Evolutionary conservation across 768 basidiomycete genomes (phyloP), one percentile per base, ranked within the genome.

Genomic region (Lactarius vividus): DNA sequence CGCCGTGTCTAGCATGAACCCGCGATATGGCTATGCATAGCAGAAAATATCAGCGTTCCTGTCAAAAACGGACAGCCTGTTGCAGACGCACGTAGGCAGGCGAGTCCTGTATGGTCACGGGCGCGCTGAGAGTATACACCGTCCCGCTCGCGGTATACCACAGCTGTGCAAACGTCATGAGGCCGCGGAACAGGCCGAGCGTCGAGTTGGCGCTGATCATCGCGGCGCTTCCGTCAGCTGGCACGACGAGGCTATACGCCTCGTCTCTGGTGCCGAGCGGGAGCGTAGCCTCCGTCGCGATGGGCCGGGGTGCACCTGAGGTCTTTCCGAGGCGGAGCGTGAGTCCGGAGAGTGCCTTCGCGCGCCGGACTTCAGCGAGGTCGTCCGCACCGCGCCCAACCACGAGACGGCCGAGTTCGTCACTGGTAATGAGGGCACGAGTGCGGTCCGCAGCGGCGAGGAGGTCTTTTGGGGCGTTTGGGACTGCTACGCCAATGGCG

Each of bases 321-420:
- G 46, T 7, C 5, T 13, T 13, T 13, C 8, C 1, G 18, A 13
- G 23, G 23, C 77, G 75, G 57, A 89, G 67, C 20, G 74, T 77
- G 44, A 89, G 76, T 28, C 74, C 73, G 4, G 75, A 70, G 18
- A 89, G 74, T 2, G 74, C 71, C 28, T 77, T 76, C 1, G 86
- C 85, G 13, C 70, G 69, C n/a, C 63, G 63, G 65, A 86, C 66
- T 11, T 73, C 73, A 6, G 59, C 52, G 0, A 74, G 77, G 71
- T 87, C 84, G 9, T 77, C 78, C 4, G 80, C 74, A 2, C 87
- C 87, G 57, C 87, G 84, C n/a, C 84, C 85, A 28, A 85, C 79
- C 37, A 84, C 79, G 49, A 90, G 83, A 11, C 84, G 77, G 66
- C 82, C 80, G 29, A 87, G 83, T 69, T 84, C 82, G 73, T 90